phyloP scores from a whole-genome alignment of 805 yeast species.

The Diddensiella santjacobensis region DNA sequence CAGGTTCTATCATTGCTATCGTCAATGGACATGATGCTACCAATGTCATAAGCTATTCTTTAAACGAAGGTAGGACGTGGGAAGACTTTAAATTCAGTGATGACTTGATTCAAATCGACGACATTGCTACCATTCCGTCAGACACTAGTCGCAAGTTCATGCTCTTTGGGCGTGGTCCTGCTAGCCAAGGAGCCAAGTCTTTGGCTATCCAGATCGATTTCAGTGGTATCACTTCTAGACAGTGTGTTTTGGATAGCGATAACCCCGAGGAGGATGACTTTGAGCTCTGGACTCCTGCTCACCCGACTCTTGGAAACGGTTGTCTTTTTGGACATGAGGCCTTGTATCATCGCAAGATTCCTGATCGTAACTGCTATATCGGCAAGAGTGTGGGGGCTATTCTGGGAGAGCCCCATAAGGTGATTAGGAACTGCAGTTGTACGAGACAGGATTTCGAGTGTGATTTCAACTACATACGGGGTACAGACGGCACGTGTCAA shows the following conservation, averaged over 20 bases:
- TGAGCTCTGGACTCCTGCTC: slow-evolving; percentile 59
- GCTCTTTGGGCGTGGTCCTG: slow-evolving; percentile 51
- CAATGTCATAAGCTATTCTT: slow-evolving; percentile 56
- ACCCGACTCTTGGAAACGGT: slow-evolving; percentile 41
- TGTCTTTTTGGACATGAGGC: slow-evolving; percentile 74
- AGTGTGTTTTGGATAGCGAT: slow-evolving; percentile 50
- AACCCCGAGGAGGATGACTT: slow-evolving; percentile 52
- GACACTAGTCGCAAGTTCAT: slow-evolving; percentile 83
- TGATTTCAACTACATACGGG: slow-evolving; percentile 76
- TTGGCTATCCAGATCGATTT: slow-evolving; percentile 56
- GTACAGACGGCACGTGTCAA: slow-evolving; percentile 78
- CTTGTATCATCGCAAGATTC: slow-evolving; percentile 53
- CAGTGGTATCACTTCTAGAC: slow-evolving; percentile 45
- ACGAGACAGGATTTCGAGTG: slow-evolving; percentile 88
- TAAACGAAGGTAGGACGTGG: slow-evolving; percentile 83
- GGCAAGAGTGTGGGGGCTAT: slow-evolving; percentile 39
- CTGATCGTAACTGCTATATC: slow-evolving; percentile 61
- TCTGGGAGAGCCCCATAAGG: slow-evolving; percentile 55
- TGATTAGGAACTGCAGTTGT: slow-evolving; percentile 71
- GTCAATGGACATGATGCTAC: slow-evolving; percentile 60
- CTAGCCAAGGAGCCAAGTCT: slow-evolving; percentile 45
- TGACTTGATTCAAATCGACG: slow-evolving; percentile 52
- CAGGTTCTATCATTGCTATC: slow-evolving; percentile 79
- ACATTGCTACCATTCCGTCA: slow-evolving; percentile 81
- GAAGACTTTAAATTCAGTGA: slow-evolving; percentile 57